These are phyloP conservation scores for Tolypocladium album DNA, from an alignment of 2,329 filamentous ascomycete genomes.

Conservation along the genomic window DNA sequence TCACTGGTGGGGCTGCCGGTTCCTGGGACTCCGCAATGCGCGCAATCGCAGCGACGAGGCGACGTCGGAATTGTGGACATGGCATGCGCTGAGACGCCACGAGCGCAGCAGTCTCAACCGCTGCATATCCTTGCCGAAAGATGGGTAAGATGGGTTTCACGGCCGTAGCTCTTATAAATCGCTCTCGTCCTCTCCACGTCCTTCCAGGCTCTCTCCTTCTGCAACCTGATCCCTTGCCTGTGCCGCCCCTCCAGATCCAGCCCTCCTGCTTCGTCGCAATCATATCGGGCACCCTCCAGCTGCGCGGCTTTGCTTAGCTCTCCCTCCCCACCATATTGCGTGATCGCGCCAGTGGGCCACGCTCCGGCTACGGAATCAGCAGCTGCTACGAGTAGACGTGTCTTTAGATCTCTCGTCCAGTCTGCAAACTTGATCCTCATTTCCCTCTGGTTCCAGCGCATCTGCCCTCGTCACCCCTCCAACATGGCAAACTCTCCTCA, in stretches of 20 bases:
- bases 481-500: conserved; percentile 63
- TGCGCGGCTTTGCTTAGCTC: conserved; percentile 5
- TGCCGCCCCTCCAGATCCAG: neutral
- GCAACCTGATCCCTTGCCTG: neutral
- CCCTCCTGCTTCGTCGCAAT: neutral
- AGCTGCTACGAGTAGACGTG: neutral
- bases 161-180: neutral
- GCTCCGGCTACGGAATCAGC: conserved; percentile 2
- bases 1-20: neutral
- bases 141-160: neutral
- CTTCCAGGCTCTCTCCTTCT: neutral
- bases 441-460: neutral
- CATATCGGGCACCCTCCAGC: conserved; percentile 4
- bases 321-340: conserved; percentile 22
- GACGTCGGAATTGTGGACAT: neutral
- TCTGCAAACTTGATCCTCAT: neutral
- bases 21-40: neutral
- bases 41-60: neutral
- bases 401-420: neutral
- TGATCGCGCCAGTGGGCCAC: conserved; percentile 10
- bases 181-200: neutral
- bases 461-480: conserved; percentile 5
- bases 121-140: neutral
- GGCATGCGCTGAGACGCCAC: neutral
- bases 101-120: neutral